Evolutionary conservation across 768 basidiomycete genomes (phyloP).

Genomic region (Mycena galericulata): DNA sequence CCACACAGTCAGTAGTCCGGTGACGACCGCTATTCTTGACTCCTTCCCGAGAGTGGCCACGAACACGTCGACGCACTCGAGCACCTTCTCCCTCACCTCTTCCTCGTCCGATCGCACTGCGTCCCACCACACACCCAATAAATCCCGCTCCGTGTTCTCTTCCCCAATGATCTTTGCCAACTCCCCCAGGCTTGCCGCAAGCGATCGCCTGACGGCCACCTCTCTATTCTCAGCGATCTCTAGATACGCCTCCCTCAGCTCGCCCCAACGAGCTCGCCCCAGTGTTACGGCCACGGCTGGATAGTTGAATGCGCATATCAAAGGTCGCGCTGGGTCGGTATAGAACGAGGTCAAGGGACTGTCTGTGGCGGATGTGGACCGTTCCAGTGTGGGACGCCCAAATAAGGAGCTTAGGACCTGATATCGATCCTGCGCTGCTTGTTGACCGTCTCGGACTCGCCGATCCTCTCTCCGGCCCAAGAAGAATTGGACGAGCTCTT

Average conservation of each 20-base stretch:
- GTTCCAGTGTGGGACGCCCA: conserved; percentile 22
- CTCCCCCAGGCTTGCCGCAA: conserved; percentile 92
- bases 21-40: conserved; percentile 58
- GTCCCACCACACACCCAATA: conserved; percentile 80
- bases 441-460: conserved; percentile 54
- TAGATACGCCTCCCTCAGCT: conserved; percentile 76
- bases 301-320: conserved; percentile 90
- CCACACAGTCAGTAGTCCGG: conserved; percentile 66
- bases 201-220: conserved; percentile 76
- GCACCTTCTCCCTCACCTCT: conserved; percentile 77
- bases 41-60: conserved; percentile 63
- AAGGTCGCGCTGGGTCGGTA: conserved; percentile 76
- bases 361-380: not conserved
- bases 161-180: conserved; percentile 87
- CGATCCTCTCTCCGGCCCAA: conserved; percentile 68
- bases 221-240: conserved; percentile 70
- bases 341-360: conserved; percentile 58
- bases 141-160: conserved; percentile 72
- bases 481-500: conserved; percentile 81
- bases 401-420: conserved; percentile 29
- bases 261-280: conserved; percentile 79
- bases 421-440: conserved; percentile 35
- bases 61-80: conserved; percentile 74
- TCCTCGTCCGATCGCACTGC: conserved; percentile 68
- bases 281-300: conserved; percentile 91